phyloP scores from a whole-genome alignment of 305 asterid genomes.

The Vinca major region DNA sequence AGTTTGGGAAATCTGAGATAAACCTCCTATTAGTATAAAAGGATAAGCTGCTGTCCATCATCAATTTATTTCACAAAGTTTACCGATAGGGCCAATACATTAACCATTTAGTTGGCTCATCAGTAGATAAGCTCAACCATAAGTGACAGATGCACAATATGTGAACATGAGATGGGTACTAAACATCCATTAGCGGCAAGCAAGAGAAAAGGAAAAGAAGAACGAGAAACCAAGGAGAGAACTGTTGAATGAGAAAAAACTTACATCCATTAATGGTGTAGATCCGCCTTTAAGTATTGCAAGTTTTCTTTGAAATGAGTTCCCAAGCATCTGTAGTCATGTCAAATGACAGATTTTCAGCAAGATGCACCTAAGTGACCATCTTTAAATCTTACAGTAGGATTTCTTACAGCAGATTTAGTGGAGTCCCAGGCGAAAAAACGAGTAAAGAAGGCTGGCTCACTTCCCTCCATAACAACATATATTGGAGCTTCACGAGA shows the following conservation, averaged over 20 bases:
- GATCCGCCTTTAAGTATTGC: conserved; percentile 63
- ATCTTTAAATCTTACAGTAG: conserved; percentile 1
- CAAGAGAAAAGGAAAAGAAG: background rate
- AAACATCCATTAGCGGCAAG: background rate
- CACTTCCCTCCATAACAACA: conserved; percentile 72
- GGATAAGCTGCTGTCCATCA: background rate
- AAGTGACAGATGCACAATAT: conserved; percentile 2
- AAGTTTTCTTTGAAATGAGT: conserved; percentile 93
- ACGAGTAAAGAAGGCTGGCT: conserved; percentile 79
- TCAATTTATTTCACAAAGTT: background rate
- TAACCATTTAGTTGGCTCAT: background rate
- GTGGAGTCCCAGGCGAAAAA: conserved; percentile 81
- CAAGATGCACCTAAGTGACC: background rate
- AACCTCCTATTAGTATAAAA: background rate
- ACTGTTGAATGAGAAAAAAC: conserved; percentile 18
- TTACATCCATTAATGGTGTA: conserved; percentile 54
- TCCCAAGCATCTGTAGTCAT: conserved; percentile 70
- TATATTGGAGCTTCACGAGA: conserved; percentile 63
- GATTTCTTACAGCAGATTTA: conserved; percentile 58
- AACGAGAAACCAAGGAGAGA: background rate
- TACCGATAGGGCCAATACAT: background rate
- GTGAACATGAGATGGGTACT: background rate
- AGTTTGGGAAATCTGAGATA: background rate
- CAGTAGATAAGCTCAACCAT: background rate
- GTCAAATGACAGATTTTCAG: conserved; percentile 18